Conservation (phyloP, 1,139 yeast species). For the Nakaseomyces uthaithaninus region DNA sequence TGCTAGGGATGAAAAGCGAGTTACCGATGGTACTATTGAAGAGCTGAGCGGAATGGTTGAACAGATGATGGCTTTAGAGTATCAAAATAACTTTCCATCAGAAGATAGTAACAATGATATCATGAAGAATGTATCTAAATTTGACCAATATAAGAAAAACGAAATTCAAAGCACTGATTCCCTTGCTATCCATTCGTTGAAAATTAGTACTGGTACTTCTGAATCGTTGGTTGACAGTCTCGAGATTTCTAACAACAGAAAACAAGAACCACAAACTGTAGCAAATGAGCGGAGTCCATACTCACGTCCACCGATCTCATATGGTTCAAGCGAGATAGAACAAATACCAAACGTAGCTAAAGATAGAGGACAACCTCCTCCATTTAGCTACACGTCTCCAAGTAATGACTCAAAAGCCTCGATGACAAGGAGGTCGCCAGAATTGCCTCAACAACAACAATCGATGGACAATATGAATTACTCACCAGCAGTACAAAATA, state of each 20-base stretch:
- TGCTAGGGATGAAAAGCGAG: conserved; percentile 1
- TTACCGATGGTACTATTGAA: conserved; percentile 19
- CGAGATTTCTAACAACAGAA: not conserved
- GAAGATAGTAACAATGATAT: conserved; percentile 19
- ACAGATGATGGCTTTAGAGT: conserved; percentile 25
- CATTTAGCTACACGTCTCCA: not conserved
- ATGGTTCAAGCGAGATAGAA: not conserved
- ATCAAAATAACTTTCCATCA: conserved; percentile 9
- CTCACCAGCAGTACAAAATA: not conserved
- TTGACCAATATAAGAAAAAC: conserved; percentile 24
- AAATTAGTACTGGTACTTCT: conserved; percentile 12
- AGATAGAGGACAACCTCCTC: not conserved
- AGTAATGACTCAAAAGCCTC: not conserved
- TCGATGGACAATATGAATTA: not conserved
- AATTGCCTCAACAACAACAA: not conserved
- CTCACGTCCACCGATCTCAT: not conserved
- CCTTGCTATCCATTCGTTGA: conserved; percentile 21
- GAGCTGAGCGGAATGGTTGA: conserved; percentile 33
- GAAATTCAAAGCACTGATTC: conserved; percentile 16
- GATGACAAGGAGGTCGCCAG: conserved; percentile 1
- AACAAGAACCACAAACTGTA: not conserved
- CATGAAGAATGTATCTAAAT: conserved; percentile 19
- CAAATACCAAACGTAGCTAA: not conserved
- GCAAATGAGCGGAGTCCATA: not conserved
- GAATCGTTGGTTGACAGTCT: conserved; percentile 9